Percentiles rank a stretch among this genome's conserved stretches.
These are phyloP conservation scores for Dorcoceras hygrometricum DNA, from an alignment of 257 asterid genomes.

Conservation along the genomic window DNA sequence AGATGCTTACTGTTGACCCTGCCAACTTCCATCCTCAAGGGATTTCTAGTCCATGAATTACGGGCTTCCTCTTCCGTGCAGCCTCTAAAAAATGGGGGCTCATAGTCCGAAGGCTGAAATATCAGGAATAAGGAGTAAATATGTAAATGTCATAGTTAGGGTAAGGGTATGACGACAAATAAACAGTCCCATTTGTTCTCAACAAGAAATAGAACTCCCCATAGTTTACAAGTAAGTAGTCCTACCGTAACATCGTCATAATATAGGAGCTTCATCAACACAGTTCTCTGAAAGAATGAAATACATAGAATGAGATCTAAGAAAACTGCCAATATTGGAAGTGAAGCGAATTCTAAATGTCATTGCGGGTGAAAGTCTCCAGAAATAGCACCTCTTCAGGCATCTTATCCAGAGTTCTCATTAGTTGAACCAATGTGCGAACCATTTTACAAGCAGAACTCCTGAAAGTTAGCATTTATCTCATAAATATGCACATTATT, in stretches of 20 bases:
- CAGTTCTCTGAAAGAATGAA: slow-evolving; percentile 69
- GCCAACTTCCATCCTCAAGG: slow-evolving; percentile 89
- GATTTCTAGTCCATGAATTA: slow-evolving; percentile 77
- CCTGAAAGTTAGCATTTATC: slow-evolving; percentile 43
- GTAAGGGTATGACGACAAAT: background rate
- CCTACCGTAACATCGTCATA: slow-evolving; percentile 88
- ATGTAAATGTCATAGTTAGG: slow-evolving; percentile 15
- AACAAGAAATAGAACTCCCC: slow-evolving; percentile 13
- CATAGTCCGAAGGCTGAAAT: slow-evolving; percentile 91
- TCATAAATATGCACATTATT: slow-evolving; percentile 3
- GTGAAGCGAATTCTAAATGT: slow-evolving; percentile 20
- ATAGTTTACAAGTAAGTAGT: slow-evolving; percentile 15
- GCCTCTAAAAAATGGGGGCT: slow-evolving; percentile 91
- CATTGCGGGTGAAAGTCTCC: slow-evolving; percentile 15
- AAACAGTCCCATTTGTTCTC: background rate
- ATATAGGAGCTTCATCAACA: slow-evolving; percentile 89
- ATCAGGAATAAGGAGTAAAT: slow-evolving; percentile 24
- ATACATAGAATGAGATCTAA: slow-evolving; percentile 20
- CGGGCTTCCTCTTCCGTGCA: slow-evolving; percentile 78
- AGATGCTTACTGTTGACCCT: slow-evolving; percentile 87
- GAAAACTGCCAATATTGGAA: slow-evolving; percentile 8
- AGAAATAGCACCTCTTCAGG: slow-evolving; percentile 71
- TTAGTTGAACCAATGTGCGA: slow-evolving; percentile 71
- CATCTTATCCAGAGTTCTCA: slow-evolving; percentile 97
- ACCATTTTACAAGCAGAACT: slow-evolving; percentile 97